Conservation (phyloP, 2,329 filamentous ascomycete genomes). For the Chaetomiaceae sp. region DNA sequence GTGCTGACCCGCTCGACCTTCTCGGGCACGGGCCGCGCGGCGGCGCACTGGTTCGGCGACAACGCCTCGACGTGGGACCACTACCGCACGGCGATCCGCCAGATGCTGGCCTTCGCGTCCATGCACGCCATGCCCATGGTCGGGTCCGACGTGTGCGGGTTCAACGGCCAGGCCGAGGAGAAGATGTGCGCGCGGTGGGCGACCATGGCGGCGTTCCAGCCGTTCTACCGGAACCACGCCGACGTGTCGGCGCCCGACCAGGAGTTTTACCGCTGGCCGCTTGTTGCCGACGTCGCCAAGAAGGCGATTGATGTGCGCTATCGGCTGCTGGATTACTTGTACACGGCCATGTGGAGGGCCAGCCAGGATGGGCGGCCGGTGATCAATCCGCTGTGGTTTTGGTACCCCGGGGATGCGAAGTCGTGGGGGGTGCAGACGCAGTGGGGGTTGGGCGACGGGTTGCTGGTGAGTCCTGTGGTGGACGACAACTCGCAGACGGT, state of each 20-base stretch:
- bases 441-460: constrained; percentile 49
- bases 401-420: constrained; percentile 49
- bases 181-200: constrained; percentile 71
- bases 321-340: constrained; percentile 67
- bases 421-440: constrained; percentile 39
- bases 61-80: constrained; percentile 56
- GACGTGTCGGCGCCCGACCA: constrained; percentile 45
- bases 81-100: constrained; percentile 55
- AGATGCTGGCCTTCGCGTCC: constrained; percentile 56
- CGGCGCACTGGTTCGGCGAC: constrained; percentile 60
- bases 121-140: constrained; percentile 66
- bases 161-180: constrained; percentile 63
- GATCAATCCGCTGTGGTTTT: constrained; percentile 66
- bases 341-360: constrained; percentile 63
- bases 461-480: constrained; percentile 33
- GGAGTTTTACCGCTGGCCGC: constrained; percentile 67
- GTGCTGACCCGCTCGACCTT: constrained; percentile 75
- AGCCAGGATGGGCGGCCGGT: constrained; percentile 55
- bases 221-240: constrained; percentile 74
- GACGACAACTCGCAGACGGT: constrained; percentile 22
- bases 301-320: constrained; percentile 68
- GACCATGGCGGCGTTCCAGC: constrained; percentile 64
- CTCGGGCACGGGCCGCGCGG: constrained; percentile 61
- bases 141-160: constrained; percentile 74
- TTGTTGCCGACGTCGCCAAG: constrained; percentile 55